Percentiles rank a stretch among this genome's conserved stretches.
These are phyloP conservation scores for Alternaria sp. DNA, from an alignment of 2,329 filamentous ascomycete species.

Conservation along the genomic window DNA sequence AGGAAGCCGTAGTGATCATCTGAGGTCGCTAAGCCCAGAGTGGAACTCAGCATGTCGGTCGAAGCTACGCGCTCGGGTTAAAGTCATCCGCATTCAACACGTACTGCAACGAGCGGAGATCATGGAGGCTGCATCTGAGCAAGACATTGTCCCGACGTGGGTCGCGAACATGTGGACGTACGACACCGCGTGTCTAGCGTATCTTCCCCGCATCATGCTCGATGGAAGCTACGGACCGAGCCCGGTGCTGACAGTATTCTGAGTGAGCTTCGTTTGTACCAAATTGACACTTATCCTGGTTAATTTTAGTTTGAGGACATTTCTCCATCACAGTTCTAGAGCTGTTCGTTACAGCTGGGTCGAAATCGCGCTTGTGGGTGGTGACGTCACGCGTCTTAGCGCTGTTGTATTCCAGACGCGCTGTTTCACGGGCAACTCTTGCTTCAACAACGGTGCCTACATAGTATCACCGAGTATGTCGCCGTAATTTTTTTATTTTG, in stretches of 20 bases:
- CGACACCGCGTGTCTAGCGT: background rate
- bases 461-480: background rate
- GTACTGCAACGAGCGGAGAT: background rate
- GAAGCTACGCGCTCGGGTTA: background rate
- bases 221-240: background rate
- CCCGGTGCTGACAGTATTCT: background rate
- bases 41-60: background rate
- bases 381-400: background rate
- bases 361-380: background rate
- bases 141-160: background rate
- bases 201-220: background rate
- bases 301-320: background rate
- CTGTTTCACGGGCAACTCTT: background rate
- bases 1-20: background rate
- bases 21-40: constrained; percentile 1
- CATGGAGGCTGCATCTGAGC: background rate
- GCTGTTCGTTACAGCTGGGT: background rate
- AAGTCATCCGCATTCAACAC: background rate
- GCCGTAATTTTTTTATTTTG: background rate
- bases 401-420: background rate
- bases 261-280: background rate
- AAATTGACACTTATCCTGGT: background rate
- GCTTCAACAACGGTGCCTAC: background rate
- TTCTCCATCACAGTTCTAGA: background rate
- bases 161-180: background rate